Percentiles rank a stretch among this genome's conserved stretches.
Conservation (phyloP, 78 protist genomes). For the Dictyostelium capitatum region DNA sequence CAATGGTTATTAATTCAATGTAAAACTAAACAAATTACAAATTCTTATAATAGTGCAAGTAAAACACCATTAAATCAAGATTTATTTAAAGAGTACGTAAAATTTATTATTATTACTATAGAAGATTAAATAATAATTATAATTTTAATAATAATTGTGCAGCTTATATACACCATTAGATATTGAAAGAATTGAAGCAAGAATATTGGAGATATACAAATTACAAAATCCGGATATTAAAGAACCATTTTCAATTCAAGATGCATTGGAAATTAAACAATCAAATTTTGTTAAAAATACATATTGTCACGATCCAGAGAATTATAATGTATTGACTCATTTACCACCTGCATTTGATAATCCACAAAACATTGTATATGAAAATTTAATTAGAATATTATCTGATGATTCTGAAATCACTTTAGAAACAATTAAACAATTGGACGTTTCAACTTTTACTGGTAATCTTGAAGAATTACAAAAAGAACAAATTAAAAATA, state of each 20-base stretch:
- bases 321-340: background rate
- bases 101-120: too few relatives aligned
- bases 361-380: slow-evolving; percentile 47
- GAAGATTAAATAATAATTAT: background rate
- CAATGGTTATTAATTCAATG: slow-evolving; percentile 87
- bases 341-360: slow-evolving; percentile 44
- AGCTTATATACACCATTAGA: slow-evolving; percentile 37
- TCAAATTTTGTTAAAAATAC: slow-evolving; percentile 51
- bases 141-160: too few relatives aligned
- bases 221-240: background rate
- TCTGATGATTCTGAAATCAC: background rate
- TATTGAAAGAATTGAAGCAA: slow-evolving; percentile 17
- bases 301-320: slow-evolving; percentile 29
- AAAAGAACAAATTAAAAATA: background rate
- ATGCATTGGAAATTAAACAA: slow-evolving; percentile 13
- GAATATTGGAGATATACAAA: slow-evolving; percentile 13
- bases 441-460: slow-evolving; percentile 28
- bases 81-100: slow-evolving; percentile 46
- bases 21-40: slow-evolving; percentile 17
- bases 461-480: slow-evolving; percentile 15
- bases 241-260: background rate
- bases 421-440: background rate
- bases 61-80: slow-evolving; percentile 3
- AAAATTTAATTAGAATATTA: slow-evolving; percentile 28
- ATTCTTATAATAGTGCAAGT: background rate